Evolutionary conservation across 192 early-diverging fungal species (phyloP).

Genomic region (Coemansia sp.): DNA sequence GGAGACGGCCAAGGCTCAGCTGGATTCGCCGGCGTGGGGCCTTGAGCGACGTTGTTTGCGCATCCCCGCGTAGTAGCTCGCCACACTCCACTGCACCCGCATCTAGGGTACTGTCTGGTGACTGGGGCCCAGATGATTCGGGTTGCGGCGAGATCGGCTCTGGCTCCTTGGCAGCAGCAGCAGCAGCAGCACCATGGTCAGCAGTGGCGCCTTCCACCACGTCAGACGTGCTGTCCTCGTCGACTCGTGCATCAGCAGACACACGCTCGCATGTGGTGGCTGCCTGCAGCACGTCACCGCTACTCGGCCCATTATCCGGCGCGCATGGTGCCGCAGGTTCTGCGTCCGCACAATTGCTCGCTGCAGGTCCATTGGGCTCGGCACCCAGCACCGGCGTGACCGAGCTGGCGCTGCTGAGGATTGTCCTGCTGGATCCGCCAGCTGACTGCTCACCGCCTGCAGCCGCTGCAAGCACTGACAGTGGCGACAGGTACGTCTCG

Average conservation of each 20-base stretch:
- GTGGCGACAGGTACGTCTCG: not conserved
- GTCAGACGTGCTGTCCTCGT: too few relatives aligned
- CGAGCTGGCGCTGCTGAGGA: not conserved
- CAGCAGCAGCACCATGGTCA: too few relatives aligned
- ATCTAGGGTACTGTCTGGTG: not conserved
- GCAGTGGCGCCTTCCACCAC: too few relatives aligned
- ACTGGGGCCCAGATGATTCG: too few relatives aligned
- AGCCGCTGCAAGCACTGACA: not conserved
- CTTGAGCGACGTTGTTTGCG: conserved; percentile 3
- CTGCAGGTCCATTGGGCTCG: conserved; percentile 1
- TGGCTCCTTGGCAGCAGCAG: too few relatives aligned
- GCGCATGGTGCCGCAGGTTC: not conserved
- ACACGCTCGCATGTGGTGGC: not conserved
- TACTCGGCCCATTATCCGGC: not conserved
- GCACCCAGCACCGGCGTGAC: too few relatives aligned
- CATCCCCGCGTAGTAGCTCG: not conserved
- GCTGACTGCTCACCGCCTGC: conserved; percentile 2
- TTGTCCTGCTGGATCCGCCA: conserved; percentile 8
- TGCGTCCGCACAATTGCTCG: conserved; percentile 1
- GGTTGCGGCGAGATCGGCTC: not conserved
- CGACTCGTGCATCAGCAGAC: too few relatives aligned
- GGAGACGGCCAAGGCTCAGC: conserved; percentile 20
- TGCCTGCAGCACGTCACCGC: not conserved
- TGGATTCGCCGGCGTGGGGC: conserved; percentile 14
- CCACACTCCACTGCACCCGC: not conserved